Evolutionary conservation across 2,329 filamentous ascomycete species (phyloP).

Genomic region (Neofusicoccum umdonicola): DNA sequence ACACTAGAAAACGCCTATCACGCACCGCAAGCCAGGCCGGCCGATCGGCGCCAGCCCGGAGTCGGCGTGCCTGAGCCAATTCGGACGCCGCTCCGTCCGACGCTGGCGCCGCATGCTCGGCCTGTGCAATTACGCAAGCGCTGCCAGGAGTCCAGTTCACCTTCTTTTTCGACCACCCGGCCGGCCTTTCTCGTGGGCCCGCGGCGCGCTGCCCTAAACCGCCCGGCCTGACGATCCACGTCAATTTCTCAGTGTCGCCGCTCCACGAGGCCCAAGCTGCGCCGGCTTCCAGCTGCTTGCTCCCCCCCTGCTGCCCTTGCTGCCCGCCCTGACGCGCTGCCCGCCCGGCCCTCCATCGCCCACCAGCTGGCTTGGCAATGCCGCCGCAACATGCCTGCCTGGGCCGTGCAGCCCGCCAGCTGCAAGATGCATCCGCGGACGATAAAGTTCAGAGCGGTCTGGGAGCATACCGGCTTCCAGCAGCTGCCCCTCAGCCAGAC

Average conservation of each 20-base stretch:
- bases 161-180: too few relatives aligned
- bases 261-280: neutral
- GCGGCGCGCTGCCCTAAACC: too few relatives aligned
- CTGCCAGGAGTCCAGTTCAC: too few relatives aligned
- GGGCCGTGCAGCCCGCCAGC: slow-evolving; percentile 11
- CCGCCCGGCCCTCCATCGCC: neutral
- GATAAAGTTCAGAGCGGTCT: slow-evolving; percentile 8
- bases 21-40: neutral
- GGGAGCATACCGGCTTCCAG: neutral
- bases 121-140: too few relatives aligned
- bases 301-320: neutral
- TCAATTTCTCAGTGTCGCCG: neutral
- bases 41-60: neutral
- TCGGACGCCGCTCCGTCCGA: neutral
- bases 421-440: neutral
- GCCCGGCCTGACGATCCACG: slow-evolving; percentile 8
- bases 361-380: neutral
- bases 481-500: neutral
- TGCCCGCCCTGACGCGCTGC: neutral
- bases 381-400: slow-evolving; percentile 7
- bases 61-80: neutral
- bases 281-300: neutral
- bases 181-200: too few relatives aligned
- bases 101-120: neutral
- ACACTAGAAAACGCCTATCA: slow-evolving; percentile 1